These are phyloP conservation scores for Ogataea chonburiensis DNA, from an alignment of 805 yeast genomes.

Conservation along the genomic window DNA sequence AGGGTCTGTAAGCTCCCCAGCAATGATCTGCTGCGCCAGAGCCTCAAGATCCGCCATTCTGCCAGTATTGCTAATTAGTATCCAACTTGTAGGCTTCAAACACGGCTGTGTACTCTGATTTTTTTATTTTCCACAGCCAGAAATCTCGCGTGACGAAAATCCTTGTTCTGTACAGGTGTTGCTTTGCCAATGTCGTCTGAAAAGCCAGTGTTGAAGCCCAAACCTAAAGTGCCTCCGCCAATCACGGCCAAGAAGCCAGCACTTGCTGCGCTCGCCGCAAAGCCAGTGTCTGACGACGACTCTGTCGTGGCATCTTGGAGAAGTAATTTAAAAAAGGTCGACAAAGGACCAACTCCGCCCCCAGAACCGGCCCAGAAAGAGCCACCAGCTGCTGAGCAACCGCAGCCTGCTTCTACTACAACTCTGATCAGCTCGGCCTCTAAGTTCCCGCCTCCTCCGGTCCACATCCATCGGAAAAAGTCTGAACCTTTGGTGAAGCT, in stretches of 20 bases:
- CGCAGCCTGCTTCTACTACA: too few relatives aligned
- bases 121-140: slow-evolving; percentile 7
- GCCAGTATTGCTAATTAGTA: neutral
- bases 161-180: slow-evolving; percentile 4
- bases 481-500: slow-evolving; percentile 2
- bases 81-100: slow-evolving; percentile 7
- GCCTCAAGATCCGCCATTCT: slow-evolving; percentile 6
- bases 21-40: slow-evolving; percentile 8
- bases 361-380: neutral
- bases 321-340: slow-evolving; percentile 7
- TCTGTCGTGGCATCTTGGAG: slow-evolving; percentile 9
- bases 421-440: too few relatives aligned
- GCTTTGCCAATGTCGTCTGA: slow-evolving; percentile 20
- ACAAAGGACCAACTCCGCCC: slow-evolving; percentile 1
- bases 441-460: slow-evolving; percentile 24
- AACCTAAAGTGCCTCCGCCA: slow-evolving; percentile 34
- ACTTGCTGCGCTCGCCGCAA: slow-evolving; percentile 4
- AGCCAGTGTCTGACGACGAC: neutral
- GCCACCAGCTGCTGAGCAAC: too few relatives aligned
- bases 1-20: slow-evolving; percentile 13
- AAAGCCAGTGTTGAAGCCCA: slow-evolving; percentile 35
- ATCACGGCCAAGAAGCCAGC: slow-evolving; percentile 28
- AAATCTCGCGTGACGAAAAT: slow-evolving; percentile 3
- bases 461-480: slow-evolving; percentile 16
- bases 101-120: slow-evolving; percentile 11